These are phyloP conservation scores for Hypholoma sublateritium DNA, from an alignment of 768 basidiomycete species.

Conservation along the genomic window DNA sequence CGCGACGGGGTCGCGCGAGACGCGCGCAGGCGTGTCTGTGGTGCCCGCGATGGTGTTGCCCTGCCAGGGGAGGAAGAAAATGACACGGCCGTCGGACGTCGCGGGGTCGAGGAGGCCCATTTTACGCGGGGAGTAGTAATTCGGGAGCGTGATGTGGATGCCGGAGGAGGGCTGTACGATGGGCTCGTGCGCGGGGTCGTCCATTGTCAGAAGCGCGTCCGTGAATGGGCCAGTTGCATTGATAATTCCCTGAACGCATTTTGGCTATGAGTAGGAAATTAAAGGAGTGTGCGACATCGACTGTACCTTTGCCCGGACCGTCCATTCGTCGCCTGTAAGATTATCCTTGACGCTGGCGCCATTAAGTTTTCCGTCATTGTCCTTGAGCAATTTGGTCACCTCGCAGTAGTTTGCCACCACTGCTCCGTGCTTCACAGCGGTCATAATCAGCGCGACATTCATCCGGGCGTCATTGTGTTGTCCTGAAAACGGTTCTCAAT, in stretches of 20 bases:
- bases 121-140: constrained; percentile 91
- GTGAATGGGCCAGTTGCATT: constrained; percentile 97
- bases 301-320: constrained; percentile 74
- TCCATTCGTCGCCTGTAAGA: constrained; percentile 80
- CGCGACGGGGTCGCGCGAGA: constrained; percentile 75
- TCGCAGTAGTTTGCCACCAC: constrained; percentile 88
- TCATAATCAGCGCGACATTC: constrained; percentile 95
- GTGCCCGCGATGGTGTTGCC: constrained; percentile 97
- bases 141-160: constrained; percentile 94
- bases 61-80: constrained; percentile 99
- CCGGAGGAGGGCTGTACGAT: constrained; percentile 94
- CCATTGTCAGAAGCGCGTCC: constrained; percentile 82
- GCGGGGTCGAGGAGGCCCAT: constrained; percentile 97
- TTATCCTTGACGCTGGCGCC: constrained; percentile 81
- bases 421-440: constrained; percentile 90
- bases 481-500: constrained; percentile 41
- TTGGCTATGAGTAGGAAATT: neutral
- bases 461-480: constrained; percentile 99
- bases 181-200: constrained; percentile 71
- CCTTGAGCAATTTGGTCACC: constrained; percentile 77
- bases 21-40: constrained; percentile 80
- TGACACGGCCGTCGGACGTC: constrained; percentile 94
- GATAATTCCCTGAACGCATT: constrained; percentile 62
- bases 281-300: neutral
- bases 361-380: constrained; percentile 56